A percentile compares a stretch with the other conserved stretches of the same genome.
Evolutionary conservation across 352 stramenopile genomes (phyloP).

Genomic region (Phytopythium mirpurense): DNA sequence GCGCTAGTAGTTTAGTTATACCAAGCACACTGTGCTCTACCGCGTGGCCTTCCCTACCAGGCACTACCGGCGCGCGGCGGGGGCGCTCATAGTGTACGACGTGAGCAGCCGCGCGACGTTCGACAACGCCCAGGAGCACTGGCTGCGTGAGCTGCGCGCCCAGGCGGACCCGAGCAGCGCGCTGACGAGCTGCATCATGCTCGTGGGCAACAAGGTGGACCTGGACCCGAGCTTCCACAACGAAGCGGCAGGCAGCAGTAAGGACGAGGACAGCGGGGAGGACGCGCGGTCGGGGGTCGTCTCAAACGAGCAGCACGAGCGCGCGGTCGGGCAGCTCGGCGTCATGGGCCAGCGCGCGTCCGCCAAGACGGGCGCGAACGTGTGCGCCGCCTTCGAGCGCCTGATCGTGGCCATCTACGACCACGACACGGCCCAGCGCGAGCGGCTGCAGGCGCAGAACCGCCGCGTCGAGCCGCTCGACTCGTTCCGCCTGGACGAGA

Average conservation of each 20-base stretch:
- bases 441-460: conserved; percentile 15
- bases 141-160: conserved; percentile 71
- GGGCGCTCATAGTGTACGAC: conserved; percentile 75
- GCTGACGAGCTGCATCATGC: conserved; percentile 57
- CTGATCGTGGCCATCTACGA: conserved; percentile 72
- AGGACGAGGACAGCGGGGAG: conserved; percentile 9
- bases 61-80: conserved; percentile 69
- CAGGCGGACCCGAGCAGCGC: conserved; percentile 57
- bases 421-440: conserved; percentile 39
- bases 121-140: conserved; percentile 63
- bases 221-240: conserved; percentile 18
- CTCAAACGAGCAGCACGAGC: conserved; percentile 30
- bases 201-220: conserved; percentile 82
- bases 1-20: no score
- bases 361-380: conserved; percentile 62
- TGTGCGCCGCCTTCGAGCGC: conserved; percentile 62
- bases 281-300: conserved; percentile 18
- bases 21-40: background rate
- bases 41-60: conserved; percentile 12
- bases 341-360: conserved; percentile 57
- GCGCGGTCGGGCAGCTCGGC: conserved; percentile 26
- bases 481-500: conserved; percentile 35
- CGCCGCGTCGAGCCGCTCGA: conserved; percentile 16
- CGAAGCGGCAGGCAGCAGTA: background rate
- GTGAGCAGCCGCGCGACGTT: conserved; percentile 59